These are phyloP conservation scores for Coemansia sp. DNA, from an alignment of 192 early-diverging fungal genomes.

Conservation along the genomic window DNA sequence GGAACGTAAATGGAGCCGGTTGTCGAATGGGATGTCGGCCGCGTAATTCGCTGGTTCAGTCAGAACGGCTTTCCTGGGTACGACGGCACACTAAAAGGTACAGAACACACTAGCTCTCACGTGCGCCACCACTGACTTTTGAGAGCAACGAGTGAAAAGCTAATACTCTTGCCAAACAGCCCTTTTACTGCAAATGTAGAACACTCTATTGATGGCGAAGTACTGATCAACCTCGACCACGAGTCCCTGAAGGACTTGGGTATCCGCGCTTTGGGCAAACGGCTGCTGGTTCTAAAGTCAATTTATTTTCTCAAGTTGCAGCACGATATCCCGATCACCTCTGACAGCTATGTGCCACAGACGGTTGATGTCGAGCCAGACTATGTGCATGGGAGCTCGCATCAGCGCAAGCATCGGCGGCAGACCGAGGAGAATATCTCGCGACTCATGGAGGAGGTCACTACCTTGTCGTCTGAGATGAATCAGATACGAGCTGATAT, in stretches of 20 bases:
- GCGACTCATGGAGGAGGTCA: slow-evolving; percentile 47
- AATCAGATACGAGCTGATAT: slow-evolving; percentile 39
- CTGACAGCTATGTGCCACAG: slow-evolving; percentile 83
- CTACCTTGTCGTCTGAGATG: slow-evolving; percentile 41
- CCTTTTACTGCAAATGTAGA: slow-evolving; percentile 44
- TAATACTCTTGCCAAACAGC: background rate
- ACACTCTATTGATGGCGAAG: slow-evolving; percentile 85
- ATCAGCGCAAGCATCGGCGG: slow-evolving; percentile 46
- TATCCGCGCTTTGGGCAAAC: slow-evolving; percentile 79
- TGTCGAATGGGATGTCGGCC: slow-evolving; percentile 36
- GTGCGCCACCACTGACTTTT: background rate
- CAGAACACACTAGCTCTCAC: background rate
- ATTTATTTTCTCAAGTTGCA: slow-evolving; percentile 82
- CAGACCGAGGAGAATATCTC: slow-evolving; percentile 44
- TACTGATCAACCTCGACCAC: slow-evolving; percentile 86
- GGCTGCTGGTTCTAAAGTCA: slow-evolving; percentile 85
- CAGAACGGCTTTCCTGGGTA: slow-evolving; percentile 54
- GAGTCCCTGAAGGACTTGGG: slow-evolving; percentile 86
- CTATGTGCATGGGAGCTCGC: slow-evolving; percentile 40
- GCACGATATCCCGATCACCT: slow-evolving; percentile 74
- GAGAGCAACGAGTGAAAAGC: background rate
- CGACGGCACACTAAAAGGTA: slow-evolving; percentile 45
- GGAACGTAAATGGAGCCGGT: slow-evolving; percentile 43
- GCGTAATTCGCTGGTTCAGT: slow-evolving; percentile 50
- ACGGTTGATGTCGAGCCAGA: slow-evolving; percentile 55